These are phyloP conservation scores for Diaporthe eres DNA, from an alignment of 2,329 filamentous ascomycete species.

Conservation along the genomic window DNA sequence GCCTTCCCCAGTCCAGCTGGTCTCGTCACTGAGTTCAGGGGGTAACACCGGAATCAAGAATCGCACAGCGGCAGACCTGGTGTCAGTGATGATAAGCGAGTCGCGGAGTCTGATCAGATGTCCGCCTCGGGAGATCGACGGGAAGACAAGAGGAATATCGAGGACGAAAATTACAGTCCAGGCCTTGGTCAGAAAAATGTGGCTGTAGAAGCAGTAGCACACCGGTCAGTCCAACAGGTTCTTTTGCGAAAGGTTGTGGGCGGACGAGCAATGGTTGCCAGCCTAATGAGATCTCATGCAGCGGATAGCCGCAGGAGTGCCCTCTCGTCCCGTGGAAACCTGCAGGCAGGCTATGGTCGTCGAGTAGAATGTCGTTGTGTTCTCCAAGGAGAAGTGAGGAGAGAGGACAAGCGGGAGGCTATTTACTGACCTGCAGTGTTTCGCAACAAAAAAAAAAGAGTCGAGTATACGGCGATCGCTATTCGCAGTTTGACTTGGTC, in stretches of 20 bases:
- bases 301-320: conserved; percentile 27
- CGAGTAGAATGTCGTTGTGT: conserved; percentile 30
- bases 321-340: conserved; percentile 22
- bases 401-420: conserved; percentile 22
- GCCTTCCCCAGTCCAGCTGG: conserved; percentile 27
- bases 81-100: conserved; percentile 21
- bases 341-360: conserved; percentile 19
- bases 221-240: conserved; percentile 31
- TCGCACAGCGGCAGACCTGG: background rate
- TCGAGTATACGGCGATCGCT: background rate
- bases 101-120: background rate
- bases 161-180: conserved; percentile 16
- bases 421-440: conserved; percentile 40
- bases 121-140: conserved; percentile 22
- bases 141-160: conserved; percentile 11
- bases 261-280: conserved; percentile 10
- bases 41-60: conserved; percentile 11
- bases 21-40: conserved; percentile 5
- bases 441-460: conserved; percentile 1
- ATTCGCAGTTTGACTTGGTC: background rate
- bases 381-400: conserved; percentile 31
- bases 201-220: conserved; percentile 30
- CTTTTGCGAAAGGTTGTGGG: conserved; percentile 7
- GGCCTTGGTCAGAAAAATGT: conserved; percentile 15
- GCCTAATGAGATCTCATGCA: conserved; percentile 30